phyloP scores from a whole-genome alignment of 257 asterid species.

The Rubia yunnanensis region DNA sequence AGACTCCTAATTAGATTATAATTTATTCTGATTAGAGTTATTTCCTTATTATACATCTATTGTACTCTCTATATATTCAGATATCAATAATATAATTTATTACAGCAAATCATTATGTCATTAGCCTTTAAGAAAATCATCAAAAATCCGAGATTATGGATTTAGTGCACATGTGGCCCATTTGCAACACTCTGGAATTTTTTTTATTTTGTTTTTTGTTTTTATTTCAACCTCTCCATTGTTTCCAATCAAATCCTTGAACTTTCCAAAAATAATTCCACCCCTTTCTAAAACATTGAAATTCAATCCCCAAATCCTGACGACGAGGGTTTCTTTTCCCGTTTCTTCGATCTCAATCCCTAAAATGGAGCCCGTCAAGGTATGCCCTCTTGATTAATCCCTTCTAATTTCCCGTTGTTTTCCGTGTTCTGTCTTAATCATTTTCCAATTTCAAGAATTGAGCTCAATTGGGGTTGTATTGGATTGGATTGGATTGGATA shows the following conservation, averaged over 20 bases:
- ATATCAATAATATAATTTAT: too few relatives aligned
- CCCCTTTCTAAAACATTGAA: not conserved
- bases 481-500: not conserved
- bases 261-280: not conserved
- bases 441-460: not conserved
- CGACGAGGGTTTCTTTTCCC: conserved; percentile 18
- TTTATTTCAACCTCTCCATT: not conserved
- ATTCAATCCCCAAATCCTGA: conserved; percentile 10
- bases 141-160: too few relatives aligned
- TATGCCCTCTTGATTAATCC: conserved; percentile 15
- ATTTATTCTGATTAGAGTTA: too few relatives aligned
- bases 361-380: conserved; percentile 22
- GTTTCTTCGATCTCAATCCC: conserved; percentile 10
- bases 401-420: not conserved
- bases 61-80: too few relatives aligned
- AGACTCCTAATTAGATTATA: too few relatives aligned
- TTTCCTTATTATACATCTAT: too few relatives aligned
- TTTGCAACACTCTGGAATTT: not conserved
- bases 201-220: not conserved
- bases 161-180: conserved; percentile 15
- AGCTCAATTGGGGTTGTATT: conserved; percentile 7
- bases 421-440: not conserved
- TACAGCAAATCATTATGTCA: too few relatives aligned
- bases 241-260: not conserved
- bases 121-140: too few relatives aligned